These are phyloP conservation scores for Meripilus lineatus DNA, from an alignment of 1,284 basidiomycete genomes.

Conservation along the genomic window DNA sequence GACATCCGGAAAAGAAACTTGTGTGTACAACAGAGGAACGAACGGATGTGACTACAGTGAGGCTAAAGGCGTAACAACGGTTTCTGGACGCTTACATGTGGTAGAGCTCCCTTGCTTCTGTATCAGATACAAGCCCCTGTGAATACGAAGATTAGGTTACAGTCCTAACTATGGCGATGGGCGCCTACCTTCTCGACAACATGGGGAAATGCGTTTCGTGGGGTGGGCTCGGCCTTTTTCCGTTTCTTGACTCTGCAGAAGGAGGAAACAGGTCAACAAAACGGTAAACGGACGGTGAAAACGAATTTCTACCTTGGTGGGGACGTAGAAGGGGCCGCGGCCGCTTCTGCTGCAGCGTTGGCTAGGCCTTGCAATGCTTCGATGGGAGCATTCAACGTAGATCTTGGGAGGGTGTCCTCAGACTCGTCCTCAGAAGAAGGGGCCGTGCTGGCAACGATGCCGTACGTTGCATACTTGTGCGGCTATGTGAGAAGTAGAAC, in stretches of 20 bases:
- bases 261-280: constrained; percentile 4
- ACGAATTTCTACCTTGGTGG: constrained; percentile 40
- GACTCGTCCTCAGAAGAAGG: constrained; percentile 85
- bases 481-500: constrained; percentile 44
- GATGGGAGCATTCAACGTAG: constrained; percentile 84
- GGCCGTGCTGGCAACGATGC: constrained; percentile 77
- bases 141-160: constrained; percentile 6
- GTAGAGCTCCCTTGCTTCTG: constrained; percentile 76
- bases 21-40: constrained; percentile 25
- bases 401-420: constrained; percentile 78
- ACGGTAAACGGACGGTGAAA: background rate
- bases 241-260: constrained; percentile 72
- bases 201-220: constrained; percentile 79
- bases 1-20: constrained; percentile 93
- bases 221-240: constrained; percentile 82
- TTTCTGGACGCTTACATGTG: constrained; percentile 55
- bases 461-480: constrained; percentile 88
- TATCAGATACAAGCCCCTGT: constrained; percentile 72
- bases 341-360: constrained; percentile 90
- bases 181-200: constrained; percentile 71
- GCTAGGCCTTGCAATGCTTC: constrained; percentile 90
- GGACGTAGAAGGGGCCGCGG: constrained; percentile 56
- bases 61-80: constrained; percentile 6
- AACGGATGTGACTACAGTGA: constrained; percentile 11
- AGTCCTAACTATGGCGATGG: constrained; percentile 2